Evolutionary conservation across 345 rosid genomes (phyloP).

Genomic region (Acer saccharum): DNA sequence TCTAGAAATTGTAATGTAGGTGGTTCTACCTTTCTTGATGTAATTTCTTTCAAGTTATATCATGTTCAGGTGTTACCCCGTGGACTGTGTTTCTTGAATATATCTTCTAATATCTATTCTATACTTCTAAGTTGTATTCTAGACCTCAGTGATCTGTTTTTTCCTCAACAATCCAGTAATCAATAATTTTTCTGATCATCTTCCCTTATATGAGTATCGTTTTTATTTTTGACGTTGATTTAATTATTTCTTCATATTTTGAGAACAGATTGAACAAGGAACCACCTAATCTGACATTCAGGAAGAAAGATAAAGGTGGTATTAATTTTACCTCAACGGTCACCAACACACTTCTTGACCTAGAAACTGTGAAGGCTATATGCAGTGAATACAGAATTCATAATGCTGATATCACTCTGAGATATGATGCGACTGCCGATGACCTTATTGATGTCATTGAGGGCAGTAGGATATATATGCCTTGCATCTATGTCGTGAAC

Average conservation of each 20-base stretch:
- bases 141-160: too few relatives aligned
- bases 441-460: constrained; percentile 98
- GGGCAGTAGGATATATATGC: constrained; percentile 94
- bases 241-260: constrained; percentile 14
- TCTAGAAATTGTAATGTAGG: too few relatives aligned
- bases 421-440: constrained; percentile 96
- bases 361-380: constrained; percentile 94
- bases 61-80: too few relatives aligned
- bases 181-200: too few relatives aligned
- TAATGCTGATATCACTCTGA: constrained; percentile 93
- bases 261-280: constrained; percentile 87
- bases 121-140: too few relatives aligned
- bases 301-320: constrained; percentile 99
- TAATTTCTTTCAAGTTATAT: too few relatives aligned
- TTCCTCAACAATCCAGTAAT: too few relatives aligned
- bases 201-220: neutral
- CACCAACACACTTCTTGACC: constrained; percentile 82
- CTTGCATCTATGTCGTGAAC: constrained; percentile 95
- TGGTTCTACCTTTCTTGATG: too few relatives aligned
- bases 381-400: constrained; percentile 96
- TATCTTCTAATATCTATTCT: too few relatives aligned
- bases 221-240: neutral
- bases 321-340: constrained; percentile 89
- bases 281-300: constrained; percentile 95
- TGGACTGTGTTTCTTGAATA: too few relatives aligned